Conservation (phyloP, 495 filamentous ascomycete genomes). For the Aspergillus funiculosus region DNA sequence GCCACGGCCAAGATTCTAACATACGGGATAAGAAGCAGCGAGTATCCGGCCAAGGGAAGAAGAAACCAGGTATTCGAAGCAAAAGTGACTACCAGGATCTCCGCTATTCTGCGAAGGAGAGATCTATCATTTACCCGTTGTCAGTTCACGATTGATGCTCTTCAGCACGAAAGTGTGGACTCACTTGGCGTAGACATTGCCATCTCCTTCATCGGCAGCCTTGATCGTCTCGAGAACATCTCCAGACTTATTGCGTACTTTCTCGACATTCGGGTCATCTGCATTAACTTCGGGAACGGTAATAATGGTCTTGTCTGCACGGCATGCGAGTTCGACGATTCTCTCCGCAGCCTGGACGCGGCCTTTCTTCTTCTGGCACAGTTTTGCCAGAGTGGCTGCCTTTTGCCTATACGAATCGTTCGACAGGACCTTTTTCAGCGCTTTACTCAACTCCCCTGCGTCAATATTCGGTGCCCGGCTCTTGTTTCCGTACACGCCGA, state of each 20-base stretch:
- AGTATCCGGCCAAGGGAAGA: constrained; percentile 19
- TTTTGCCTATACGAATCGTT: constrained; percentile 22
- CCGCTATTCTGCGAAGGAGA: constrained; percentile 1
- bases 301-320: constrained; percentile 21
- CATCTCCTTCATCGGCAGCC: not conserved
- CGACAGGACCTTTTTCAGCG: constrained; percentile 26
- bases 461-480: constrained; percentile 28
- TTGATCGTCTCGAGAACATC: constrained; percentile 12
- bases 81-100: constrained; percentile 14
- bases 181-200: constrained; percentile 11
- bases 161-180: not conserved
- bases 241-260: constrained; percentile 14
- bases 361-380: constrained; percentile 21
- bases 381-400: constrained; percentile 13
- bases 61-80: constrained; percentile 22
- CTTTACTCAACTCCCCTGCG: constrained; percentile 27
- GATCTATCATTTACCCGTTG: constrained; percentile 8
- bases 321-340: constrained; percentile 20
- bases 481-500: constrained; percentile 45
- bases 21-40: constrained; percentile 18
- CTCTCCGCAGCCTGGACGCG: constrained; percentile 19
- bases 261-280: constrained; percentile 8
- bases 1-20: constrained; percentile 40
- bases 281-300: constrained; percentile 9
- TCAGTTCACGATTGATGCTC: too few relatives aligned